Conservation (phyloP, 768 basidiomycete genomes). For the Auricularia sp. region DNA sequence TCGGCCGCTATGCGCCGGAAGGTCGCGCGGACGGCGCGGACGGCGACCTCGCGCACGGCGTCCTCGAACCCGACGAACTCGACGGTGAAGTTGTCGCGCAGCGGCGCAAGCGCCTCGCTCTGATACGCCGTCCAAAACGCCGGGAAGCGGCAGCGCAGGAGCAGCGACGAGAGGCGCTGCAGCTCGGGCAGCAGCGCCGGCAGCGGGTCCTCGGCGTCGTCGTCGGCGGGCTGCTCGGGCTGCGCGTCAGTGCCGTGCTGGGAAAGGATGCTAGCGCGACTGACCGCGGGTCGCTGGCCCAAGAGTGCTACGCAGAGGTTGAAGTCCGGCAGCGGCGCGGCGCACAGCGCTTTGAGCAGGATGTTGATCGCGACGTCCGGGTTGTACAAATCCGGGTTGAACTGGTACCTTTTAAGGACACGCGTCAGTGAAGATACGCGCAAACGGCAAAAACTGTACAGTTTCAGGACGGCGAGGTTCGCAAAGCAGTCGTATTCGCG, state of each 20-base stretch:
- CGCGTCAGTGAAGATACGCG: constrained; percentile 1
- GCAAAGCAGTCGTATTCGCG: constrained; percentile 92
- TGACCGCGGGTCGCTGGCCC: constrained; percentile 45
- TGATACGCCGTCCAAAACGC: constrained; percentile 73
- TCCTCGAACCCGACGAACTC: constrained; percentile 78
- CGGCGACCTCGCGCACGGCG: constrained; percentile 65
- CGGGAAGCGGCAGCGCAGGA: constrained; percentile 80
- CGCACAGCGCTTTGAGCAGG: constrained; percentile 82
- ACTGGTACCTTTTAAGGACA: constrained; percentile 64
- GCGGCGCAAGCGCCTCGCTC: constrained; percentile 55
- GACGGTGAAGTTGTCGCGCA: constrained; percentile 79
- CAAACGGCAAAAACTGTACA: constrained; percentile 37
- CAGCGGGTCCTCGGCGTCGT: constrained; percentile 65
- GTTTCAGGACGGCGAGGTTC: constrained; percentile 87
- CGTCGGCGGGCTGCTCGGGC: constrained; percentile 3
- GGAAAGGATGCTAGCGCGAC: neutral
- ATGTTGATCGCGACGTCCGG: constrained; percentile 90
- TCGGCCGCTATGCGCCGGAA: constrained; percentile 64
- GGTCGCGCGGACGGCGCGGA: constrained; percentile 66
- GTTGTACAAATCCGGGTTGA: constrained; percentile 89
- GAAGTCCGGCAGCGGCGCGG: constrained; percentile 84
- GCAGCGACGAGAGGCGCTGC: constrained; percentile 53
- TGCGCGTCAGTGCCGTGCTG: neutral
- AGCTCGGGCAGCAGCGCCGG: constrained; percentile 59
- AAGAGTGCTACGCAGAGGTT: constrained; percentile 89